These are phyloP conservation scores for Mayamaea pseudoterrestris DNA, from an alignment of 108 stramenopile genomes.

Conservation along the genomic window DNA sequence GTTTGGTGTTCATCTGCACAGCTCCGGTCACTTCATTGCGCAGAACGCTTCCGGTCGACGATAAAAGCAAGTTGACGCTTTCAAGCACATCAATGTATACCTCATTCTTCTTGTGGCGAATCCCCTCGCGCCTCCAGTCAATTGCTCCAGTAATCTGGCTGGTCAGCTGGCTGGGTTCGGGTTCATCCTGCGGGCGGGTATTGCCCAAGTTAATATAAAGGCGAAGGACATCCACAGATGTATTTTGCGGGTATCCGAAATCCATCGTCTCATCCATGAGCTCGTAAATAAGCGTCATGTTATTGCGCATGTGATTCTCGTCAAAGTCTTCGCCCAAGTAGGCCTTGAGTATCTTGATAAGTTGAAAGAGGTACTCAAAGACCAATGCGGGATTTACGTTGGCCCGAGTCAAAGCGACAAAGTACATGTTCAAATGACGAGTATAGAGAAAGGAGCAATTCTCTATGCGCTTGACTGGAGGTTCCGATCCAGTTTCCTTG, in stretches of 20 bases:
- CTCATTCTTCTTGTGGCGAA: constrained; percentile 98
- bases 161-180: constrained; percentile 69
- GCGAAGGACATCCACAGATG: constrained; percentile 93
- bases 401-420: constrained; percentile 92
- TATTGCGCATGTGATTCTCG: constrained; percentile 90
- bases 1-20: constrained; percentile 96
- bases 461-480: constrained; percentile 92
- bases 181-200: constrained; percentile 62
- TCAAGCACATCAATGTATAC: constrained; percentile 99
- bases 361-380: constrained; percentile 94
- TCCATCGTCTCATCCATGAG: constrained; percentile 98
- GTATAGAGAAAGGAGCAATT: constrained; percentile 95
- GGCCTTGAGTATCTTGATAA: constrained; percentile 88
- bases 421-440: constrained; percentile 93
- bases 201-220: constrained; percentile 96
- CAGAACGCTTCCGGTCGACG: constrained; percentile 81
- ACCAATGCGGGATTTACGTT: constrained; percentile 97
- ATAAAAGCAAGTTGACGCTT: constrained; percentile 89
- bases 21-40: constrained; percentile 91
- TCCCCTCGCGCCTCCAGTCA: constrained; percentile 97
- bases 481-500: constrained; percentile 90
- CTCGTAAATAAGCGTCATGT: constrained; percentile 98
- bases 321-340: constrained; percentile 97
- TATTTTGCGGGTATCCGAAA: constrained; percentile 99
- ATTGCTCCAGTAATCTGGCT: constrained; percentile 98